Percentiles rank a stretch among this genome's conserved stretches.
Evolutionary conservation across 2,329 filamentous ascomycete species (phyloP).

Genomic region (Hypoxylon sp.): DNA sequence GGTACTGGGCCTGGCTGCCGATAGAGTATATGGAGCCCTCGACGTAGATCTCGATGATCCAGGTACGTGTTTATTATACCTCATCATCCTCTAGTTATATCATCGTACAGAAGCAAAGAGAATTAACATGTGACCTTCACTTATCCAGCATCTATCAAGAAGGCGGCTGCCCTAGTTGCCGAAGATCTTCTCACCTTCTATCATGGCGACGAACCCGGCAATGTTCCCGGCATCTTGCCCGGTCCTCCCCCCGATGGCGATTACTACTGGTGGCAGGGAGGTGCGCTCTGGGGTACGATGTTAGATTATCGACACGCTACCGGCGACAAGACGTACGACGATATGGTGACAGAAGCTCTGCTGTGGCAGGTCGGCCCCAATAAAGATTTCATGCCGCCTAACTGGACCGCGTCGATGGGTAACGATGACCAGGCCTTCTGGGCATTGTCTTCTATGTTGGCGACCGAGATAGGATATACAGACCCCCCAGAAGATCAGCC

Average conservation of each 20-base stretch:
- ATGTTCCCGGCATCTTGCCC: slow-evolving; percentile 70
- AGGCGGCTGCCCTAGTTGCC: slow-evolving; percentile 63
- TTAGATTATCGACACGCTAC: slow-evolving; percentile 80
- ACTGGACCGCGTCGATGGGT: slow-evolving; percentile 71
- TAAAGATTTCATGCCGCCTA: slow-evolving; percentile 71
- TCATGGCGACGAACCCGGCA: slow-evolving; percentile 65
- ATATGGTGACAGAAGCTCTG: slow-evolving; percentile 69
- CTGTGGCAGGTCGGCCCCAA: slow-evolving; percentile 70
- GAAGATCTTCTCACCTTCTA: slow-evolving; percentile 67
- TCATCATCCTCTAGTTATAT: not conserved
- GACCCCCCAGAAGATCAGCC: slow-evolving; percentile 68
- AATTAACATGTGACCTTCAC: slow-evolving; percentile 26
- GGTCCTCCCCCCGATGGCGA: slow-evolving; percentile 68
- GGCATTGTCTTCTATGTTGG: slow-evolving; percentile 77
- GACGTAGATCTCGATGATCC: slow-evolving; percentile 51
- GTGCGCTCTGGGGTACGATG: slow-evolving; percentile 76
- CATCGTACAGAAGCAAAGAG: slow-evolving; percentile 9
- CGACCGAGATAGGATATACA: slow-evolving; percentile 75
- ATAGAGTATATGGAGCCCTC: slow-evolving; percentile 49
- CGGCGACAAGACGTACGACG: slow-evolving; percentile 74
- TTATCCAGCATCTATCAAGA: slow-evolving; percentile 61
- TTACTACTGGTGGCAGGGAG: slow-evolving; percentile 83
- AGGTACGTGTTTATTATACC: slow-evolving; percentile 45
- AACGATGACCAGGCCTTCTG: slow-evolving; percentile 82
- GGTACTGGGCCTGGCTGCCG: slow-evolving; percentile 48